Conservation (phyloP, 2,329 filamentous ascomycete genomes). For the Beauveria medogensis region DNA sequence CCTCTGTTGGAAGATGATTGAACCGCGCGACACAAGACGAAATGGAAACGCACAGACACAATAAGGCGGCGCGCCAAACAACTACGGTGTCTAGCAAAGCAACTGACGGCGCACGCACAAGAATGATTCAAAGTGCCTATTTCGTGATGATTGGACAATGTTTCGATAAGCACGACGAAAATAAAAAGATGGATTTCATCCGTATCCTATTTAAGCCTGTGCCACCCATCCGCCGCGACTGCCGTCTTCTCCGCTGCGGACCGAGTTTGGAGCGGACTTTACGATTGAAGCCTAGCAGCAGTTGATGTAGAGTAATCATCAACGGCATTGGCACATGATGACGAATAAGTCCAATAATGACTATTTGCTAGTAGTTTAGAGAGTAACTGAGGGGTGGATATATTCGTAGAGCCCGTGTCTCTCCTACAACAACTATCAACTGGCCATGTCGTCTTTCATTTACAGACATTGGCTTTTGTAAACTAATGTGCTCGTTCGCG, state of each 20-base stretch:
- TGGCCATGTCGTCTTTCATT: background rate
- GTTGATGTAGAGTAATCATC: background rate
- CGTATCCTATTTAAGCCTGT: background rate
- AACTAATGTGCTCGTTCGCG: background rate
- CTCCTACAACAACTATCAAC: background rate
- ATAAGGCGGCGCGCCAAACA: background rate
- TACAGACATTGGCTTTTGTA: background rate
- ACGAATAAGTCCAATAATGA: background rate
- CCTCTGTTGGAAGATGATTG: background rate
- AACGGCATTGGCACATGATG: background rate
- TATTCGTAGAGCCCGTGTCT: background rate
- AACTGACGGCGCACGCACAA: no score
- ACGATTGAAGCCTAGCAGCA: background rate
- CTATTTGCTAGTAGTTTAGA: no score
- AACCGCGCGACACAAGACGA: background rate
- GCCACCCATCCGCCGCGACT: background rate
- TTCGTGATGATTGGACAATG: no score
- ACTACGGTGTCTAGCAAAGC: background rate
- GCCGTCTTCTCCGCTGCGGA: constrained; percentile 4
- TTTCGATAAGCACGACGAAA: background rate
- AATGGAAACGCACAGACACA: background rate
- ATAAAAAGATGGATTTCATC: background rate
- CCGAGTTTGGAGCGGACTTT: constrained; percentile 6
- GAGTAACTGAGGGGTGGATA: background rate
- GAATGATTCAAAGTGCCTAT: no score